Base-by-base conservation (phyloP, 306 rosid genomes). In the Senna siamea region DNA sequence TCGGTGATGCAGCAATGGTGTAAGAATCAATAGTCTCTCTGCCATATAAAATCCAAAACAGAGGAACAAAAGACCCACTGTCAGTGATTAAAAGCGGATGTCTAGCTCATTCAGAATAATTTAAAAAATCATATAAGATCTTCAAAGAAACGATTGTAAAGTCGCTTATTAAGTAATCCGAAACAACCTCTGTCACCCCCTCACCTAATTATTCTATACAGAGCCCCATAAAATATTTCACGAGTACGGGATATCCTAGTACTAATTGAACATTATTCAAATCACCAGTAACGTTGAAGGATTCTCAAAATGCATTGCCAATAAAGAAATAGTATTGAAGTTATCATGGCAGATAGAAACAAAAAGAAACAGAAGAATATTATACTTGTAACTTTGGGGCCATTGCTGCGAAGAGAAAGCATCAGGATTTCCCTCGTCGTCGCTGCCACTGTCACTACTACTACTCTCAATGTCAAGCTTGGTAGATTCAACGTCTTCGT, bases 1-100 rank as follows among this genome's bases (percentile, higher is more conserved):
- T 80, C 60, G 96, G 96, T 13, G 95, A 90, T 59, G 91, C 93
- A 23, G 90, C 84, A 51, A 93, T 89, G 44, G 93, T 74, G 74
- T 85, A 89, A 40, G 98, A 88, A 83, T 93, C 98, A 11, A 69
- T 69, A 8, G 97, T 84, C 56, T 89, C 97, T 85, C 97, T 93
- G 86, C 81, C 78, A 68, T 17, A 4, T 59, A 35, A 61, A 0
- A 41, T 41, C 47, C 47, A 7, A n/a, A 13, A 44, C 5, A 44
- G 12, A 44, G n/a, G 11, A 13, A 34, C 2, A 34, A 2, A 6
- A 59, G 3, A 8, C 32, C 26, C 19, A 10, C 26, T 2, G 19
- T 20, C 14, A 53, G 58, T 9, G 65, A 30, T 20, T 2, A 15
- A 59, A 59, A 59, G 40, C 6, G 20, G 40, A 56, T 28, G 63